phyloP scores from a whole-genome alignment of 164 flowering plant genomes.

The Magnolia sinica region DNA sequence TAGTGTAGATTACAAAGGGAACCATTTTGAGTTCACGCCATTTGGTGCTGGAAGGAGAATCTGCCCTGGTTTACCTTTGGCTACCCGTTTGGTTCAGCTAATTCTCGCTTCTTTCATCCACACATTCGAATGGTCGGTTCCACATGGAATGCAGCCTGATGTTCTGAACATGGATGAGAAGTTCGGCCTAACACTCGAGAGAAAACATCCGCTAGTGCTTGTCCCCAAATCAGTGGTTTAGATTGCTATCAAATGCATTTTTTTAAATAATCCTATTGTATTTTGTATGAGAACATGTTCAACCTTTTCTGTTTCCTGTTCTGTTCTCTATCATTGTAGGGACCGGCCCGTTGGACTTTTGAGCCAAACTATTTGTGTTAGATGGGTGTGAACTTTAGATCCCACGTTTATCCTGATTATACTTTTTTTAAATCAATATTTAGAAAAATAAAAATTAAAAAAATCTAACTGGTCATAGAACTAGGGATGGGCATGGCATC shows the following conservation, averaged over 20 bases:
- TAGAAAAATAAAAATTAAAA: too few species aligned
- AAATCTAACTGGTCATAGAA: too few species aligned
- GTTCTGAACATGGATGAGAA: slow-evolving; percentile 16
- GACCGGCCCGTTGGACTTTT: too few species aligned
- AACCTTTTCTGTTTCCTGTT: too few species aligned
- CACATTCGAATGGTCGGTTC: slow-evolving; percentile 8
- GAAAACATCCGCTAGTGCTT: slow-evolving; percentile 11
- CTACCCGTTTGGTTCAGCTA: background rate
- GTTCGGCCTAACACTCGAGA: slow-evolving; percentile 4
- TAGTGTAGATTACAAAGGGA: slow-evolving; percentile 6
- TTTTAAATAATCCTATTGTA: too few species aligned
- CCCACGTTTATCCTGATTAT: too few species aligned
- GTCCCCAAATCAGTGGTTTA: slow-evolving; percentile 5
- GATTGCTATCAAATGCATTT: background rate
- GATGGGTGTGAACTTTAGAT: too few species aligned
- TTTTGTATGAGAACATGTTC: too few species aligned
- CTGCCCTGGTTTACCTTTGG: slow-evolving; percentile 6
- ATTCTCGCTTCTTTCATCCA: slow-evolving; percentile 12
- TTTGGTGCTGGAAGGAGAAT: slow-evolving; percentile 10
- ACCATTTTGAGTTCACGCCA: background rate
- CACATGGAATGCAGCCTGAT: slow-evolving; percentile 1
- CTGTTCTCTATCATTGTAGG: too few species aligned
- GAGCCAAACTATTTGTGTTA: too few species aligned
- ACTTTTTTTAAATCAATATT: too few species aligned
- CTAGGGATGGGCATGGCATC: too few species aligned